These are phyloP conservation scores for Flammula alnicola DNA, from an alignment of 1,284 basidiomycete species.

Conservation along the genomic window DNA sequence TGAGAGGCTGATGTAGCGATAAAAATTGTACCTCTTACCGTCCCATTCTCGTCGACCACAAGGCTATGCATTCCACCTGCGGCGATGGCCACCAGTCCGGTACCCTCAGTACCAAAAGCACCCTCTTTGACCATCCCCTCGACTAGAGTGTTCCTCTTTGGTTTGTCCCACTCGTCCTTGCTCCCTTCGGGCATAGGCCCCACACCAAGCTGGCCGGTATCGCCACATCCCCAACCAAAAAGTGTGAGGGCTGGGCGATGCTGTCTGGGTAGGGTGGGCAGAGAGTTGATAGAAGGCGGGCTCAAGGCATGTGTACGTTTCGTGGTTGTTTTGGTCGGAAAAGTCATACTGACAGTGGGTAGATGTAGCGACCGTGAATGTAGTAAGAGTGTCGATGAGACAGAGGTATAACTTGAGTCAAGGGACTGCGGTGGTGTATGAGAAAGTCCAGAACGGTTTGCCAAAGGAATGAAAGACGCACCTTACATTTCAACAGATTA, in stretches of 20 bases:
- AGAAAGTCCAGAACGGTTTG: too few species aligned
- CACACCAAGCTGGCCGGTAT: constrained; percentile 89
- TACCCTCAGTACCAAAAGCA: constrained; percentile 67
- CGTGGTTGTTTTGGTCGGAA: too few species aligned
- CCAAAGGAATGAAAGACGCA: too few species aligned
- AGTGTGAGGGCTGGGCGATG: constrained; percentile 63
- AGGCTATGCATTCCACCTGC: constrained; percentile 88
- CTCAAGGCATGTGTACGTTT: too few species aligned
- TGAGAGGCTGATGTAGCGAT: constrained; percentile 11
- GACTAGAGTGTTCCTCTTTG: constrained; percentile 70
- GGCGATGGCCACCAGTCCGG: constrained; percentile 77
- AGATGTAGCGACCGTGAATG: too few species aligned
- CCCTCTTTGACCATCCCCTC: constrained; percentile 65
- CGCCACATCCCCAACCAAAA: constrained; percentile 87
- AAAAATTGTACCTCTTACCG: constrained; percentile 52
- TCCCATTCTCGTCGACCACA: constrained; percentile 83
- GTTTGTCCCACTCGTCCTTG: too few species aligned
- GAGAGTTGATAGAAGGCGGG: constrained; percentile 64
- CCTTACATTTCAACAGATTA: too few species aligned
- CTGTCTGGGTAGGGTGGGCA: constrained; percentile 56
- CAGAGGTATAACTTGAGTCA: too few species aligned
- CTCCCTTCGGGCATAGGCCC: constrained; percentile 73
- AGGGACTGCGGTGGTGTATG: too few species aligned
- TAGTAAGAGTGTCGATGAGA: too few species aligned
- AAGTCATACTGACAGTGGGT: too few species aligned